Percentiles rank a stretch among this genome's conserved stretches.
Conservation (phyloP, 495 filamentous ascomycete species). For the Annulohypoxylon maeteangense region DNA sequence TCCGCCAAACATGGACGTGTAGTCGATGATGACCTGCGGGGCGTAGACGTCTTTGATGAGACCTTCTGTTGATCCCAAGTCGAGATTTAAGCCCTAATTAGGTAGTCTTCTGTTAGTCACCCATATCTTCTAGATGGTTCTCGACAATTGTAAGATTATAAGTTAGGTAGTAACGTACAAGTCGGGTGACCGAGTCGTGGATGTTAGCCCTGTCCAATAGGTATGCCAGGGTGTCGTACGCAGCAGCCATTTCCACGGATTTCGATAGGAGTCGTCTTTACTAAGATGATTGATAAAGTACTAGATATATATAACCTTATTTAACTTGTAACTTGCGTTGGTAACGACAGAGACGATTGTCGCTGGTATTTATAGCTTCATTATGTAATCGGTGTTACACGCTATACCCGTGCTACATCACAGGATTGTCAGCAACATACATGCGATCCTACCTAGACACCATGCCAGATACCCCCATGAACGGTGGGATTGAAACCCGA, state of each 20-base stretch:
- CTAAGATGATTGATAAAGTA: background rate
- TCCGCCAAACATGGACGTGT: constrained; percentile 48
- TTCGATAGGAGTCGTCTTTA: background rate
- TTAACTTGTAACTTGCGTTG: background rate
- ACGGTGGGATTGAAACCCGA: background rate
- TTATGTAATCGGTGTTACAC: background rate
- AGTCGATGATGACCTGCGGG: constrained; percentile 42
- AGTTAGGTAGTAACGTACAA: constrained; percentile 25
- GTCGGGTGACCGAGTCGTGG: constrained; percentile 43
- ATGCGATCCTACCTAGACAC: background rate
- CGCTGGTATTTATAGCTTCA: background rate
- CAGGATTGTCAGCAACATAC: background rate
- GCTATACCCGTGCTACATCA: background rate
- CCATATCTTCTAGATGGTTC: no score
- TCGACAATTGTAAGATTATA: background rate
- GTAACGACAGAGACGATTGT: background rate
- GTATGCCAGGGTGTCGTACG: constrained; percentile 43
- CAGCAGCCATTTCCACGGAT: constrained; percentile 15
- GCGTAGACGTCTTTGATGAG: constrained; percentile 46
- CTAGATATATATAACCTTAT: background rate
- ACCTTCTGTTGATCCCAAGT: constrained; percentile 22
- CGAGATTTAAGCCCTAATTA: constrained; percentile 41
- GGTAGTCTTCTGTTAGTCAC: background rate
- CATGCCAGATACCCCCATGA: background rate
- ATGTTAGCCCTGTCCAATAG: constrained; percentile 51